Evolutionary conservation across 345 rosid species (phyloP).

Genomic region (Stellera chamaejasme): DNA sequence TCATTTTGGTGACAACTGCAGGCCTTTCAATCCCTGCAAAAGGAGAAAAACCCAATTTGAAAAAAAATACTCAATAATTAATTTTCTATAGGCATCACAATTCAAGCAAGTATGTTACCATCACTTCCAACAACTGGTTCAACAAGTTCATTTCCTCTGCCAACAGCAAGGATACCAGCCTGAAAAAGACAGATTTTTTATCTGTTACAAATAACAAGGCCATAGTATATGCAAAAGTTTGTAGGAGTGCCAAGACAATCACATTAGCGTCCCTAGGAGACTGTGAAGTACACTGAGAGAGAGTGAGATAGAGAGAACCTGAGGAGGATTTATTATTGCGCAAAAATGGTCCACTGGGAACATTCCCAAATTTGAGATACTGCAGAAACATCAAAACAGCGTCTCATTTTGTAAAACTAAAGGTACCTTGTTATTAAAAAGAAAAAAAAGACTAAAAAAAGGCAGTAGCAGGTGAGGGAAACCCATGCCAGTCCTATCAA

Average conservation of each 20-base stretch:
- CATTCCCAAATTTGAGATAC: constrained; percentile 99
- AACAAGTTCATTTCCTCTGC: constrained; percentile 87
- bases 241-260: neutral
- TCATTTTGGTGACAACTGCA: constrained; percentile 71
- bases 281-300: neutral
- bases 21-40: constrained; percentile 62
- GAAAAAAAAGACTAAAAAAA: neutral
- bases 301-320: constrained; percentile 39
- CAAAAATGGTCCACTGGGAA: constrained; percentile 90
- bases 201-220: neutral
- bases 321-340: constrained; percentile 96
- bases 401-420: too few species aligned
- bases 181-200: constrained; percentile 19
- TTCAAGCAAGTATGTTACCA: constrained; percentile 34
- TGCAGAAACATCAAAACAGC: constrained; percentile 28
- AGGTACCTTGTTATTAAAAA: too few species aligned
- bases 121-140: constrained; percentile 61
- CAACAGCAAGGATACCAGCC: constrained; percentile 95
- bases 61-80: neutral
- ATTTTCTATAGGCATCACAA: constrained; percentile 2
- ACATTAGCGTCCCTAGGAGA: neutral
- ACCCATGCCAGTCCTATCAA: neutral
- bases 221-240: neutral
- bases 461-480: neutral
- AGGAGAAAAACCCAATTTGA: constrained; percentile 9